These are phyloP conservation scores for Lentinula novae-zelandiae DNA, from an alignment of 1,284 basidiomycete species.

Conservation along the genomic window DNA sequence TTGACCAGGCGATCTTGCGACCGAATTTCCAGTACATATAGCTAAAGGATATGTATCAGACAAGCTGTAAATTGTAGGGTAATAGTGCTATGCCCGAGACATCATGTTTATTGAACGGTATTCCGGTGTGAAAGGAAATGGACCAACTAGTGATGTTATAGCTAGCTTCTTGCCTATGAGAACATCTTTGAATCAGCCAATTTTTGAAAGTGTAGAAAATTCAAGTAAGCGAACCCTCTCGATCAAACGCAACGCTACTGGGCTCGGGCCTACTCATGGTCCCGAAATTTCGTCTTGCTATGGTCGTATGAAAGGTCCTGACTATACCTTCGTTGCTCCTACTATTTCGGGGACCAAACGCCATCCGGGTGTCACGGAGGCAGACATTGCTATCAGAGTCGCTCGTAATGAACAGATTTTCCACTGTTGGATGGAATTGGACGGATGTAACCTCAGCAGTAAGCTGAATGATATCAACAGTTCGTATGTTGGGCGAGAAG, in stretches of 20 bases:
- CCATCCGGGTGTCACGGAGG: conserved; percentile 74
- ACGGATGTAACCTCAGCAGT: conserved; percentile 55
- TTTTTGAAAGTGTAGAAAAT: conserved; percentile 7
- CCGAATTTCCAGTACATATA: conserved; percentile 54
- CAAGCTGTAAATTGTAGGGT: conserved; percentile 66
- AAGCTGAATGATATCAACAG: conserved; percentile 49
- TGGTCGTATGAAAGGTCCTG: conserved; percentile 48
- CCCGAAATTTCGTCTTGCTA: conserved; percentile 40
- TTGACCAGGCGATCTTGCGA: conserved; percentile 48
- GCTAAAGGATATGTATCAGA: conserved; percentile 67
- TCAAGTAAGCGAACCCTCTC: conserved; percentile 43
- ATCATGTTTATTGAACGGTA: neutral
- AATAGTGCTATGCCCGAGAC: conserved; percentile 44
- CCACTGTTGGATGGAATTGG: conserved; percentile 60
- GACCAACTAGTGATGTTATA: conserved; percentile 59
- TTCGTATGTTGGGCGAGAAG: conserved; percentile 29
- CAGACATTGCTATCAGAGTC: conserved; percentile 54
- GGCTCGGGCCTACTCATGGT: conserved; percentile 56
- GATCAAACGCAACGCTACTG: conserved; percentile 64
- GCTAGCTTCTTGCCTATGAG: conserved; percentile 53
- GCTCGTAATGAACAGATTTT: conserved; percentile 63
- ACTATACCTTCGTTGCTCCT: conserved; percentile 52
- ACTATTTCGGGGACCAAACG: conserved; percentile 50
- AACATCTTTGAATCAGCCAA: neutral
- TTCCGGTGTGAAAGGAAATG: neutral